Evolutionary conservation across 2,329 filamentous ascomycete species (phyloP).

Genomic region (Dactylellina haptotyla): DNA sequence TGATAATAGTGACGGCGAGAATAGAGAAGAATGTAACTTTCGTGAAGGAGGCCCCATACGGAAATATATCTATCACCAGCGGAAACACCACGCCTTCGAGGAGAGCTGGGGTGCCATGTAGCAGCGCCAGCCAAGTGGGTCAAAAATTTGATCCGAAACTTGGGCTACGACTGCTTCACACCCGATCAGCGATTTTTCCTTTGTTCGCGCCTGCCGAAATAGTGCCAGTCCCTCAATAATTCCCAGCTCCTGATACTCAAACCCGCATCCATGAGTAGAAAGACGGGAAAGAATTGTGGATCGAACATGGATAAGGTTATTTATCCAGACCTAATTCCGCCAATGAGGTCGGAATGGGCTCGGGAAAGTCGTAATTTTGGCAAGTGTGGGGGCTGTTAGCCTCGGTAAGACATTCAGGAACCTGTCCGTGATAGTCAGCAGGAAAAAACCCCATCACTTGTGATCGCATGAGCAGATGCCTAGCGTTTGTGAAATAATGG

Average conservation of each 20-base stretch:
- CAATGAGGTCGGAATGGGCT: constrained; percentile 18
- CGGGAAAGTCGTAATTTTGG: constrained; percentile 23
- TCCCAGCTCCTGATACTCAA: constrained; percentile 15
- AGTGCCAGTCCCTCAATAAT: constrained; percentile 2
- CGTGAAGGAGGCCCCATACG: too few species aligned
- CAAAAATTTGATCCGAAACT: constrained; percentile 28
- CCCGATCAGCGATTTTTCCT: constrained; percentile 32
- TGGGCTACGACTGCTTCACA: constrained; percentile 15
- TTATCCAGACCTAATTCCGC: constrained; percentile 21
- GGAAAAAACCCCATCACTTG: constrained; percentile 6
- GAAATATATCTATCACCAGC: neutral
- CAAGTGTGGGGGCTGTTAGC: constrained; percentile 21
- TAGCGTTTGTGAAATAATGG: too few species aligned
- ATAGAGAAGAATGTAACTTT: too few species aligned
- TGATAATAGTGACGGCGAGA: too few species aligned
- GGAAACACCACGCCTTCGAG: too few species aligned
- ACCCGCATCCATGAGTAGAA: constrained; percentile 27
- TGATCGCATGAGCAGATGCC: neutral
- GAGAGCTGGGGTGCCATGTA: neutral
- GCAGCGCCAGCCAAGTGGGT: neutral
- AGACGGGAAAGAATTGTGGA: constrained; percentile 1
- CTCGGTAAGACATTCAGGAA: constrained; percentile 39
- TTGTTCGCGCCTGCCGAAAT: constrained; percentile 23
- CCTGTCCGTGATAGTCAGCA: constrained; percentile 32
- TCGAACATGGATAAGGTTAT: constrained; percentile 13